Conservation (phyloP, 257 asterid genomes). For the Przewalskia tangutica region DNA sequence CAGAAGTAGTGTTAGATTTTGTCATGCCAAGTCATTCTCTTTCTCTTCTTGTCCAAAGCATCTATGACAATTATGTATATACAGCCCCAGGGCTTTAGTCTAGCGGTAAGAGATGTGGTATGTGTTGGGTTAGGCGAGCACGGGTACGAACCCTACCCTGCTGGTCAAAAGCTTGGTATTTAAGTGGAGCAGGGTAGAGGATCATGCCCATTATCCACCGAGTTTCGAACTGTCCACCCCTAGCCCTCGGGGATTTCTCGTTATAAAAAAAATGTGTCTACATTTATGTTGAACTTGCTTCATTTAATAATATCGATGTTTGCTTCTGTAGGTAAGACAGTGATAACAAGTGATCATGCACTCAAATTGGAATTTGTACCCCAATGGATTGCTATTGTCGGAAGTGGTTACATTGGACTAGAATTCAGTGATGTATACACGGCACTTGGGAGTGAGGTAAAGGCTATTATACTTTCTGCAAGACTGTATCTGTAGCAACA, state of each 20-base stretch:
- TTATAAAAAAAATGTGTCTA: background rate
- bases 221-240: background rate
- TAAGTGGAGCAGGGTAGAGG: background rate
- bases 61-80: background rate
- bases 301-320: background rate
- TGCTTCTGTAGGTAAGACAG: conserved; percentile 68
- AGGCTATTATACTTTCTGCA: background rate
- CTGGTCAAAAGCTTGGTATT: background rate
- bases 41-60: background rate
- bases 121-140: background rate
- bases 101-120: background rate
- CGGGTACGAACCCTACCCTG: background rate
- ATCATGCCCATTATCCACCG: background rate
- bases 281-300: background rate
- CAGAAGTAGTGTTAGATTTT: background rate
- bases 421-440: conserved; percentile 95
- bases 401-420: conserved; percentile 97
- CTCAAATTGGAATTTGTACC: conserved; percentile 87
- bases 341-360: conserved; percentile 92
- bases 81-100: background rate
- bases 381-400: conserved; percentile 91
- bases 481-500: background rate
- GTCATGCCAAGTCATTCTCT: background rate
- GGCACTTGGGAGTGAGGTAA: conserved; percentile 97
- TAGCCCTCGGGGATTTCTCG: background rate